phyloP scores from a whole-genome alignment of 805 yeast genomes.

The Lipomyces sp. region DNA sequence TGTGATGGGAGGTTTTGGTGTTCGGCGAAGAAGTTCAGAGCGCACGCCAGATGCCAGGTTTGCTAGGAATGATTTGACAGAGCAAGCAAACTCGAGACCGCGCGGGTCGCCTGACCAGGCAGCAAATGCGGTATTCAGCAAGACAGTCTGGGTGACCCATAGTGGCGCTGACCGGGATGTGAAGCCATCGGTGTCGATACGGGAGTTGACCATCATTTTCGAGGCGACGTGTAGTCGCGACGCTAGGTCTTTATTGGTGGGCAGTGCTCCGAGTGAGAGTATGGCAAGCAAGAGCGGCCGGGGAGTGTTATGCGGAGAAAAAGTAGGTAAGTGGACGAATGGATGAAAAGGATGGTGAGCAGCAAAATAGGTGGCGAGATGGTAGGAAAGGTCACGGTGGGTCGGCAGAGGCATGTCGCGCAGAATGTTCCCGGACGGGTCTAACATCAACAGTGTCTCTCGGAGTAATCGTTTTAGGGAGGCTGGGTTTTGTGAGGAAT shows the following conservation, averaged over 20 bases:
- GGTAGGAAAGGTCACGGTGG: slow-evolving; percentile 42
- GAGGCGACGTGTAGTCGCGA: slow-evolving; percentile 41
- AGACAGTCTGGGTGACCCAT: slow-evolving; percentile 43
- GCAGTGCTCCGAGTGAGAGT: slow-evolving; percentile 46
- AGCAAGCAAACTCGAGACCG: slow-evolving; percentile 42
- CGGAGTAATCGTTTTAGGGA: slow-evolving; percentile 29
- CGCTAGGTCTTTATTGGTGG: slow-evolving; percentile 41
- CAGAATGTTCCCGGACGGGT: slow-evolving; percentile 32
- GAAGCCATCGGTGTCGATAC: slow-evolving; percentile 42
- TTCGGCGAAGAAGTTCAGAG: slow-evolving; percentile 20
- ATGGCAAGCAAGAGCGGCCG: slow-evolving; percentile 45
- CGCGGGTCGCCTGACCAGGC: slow-evolving; percentile 45
- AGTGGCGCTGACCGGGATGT: slow-evolving; percentile 39
- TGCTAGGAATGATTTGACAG: slow-evolving; percentile 39
- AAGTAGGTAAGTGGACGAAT: slow-evolving; percentile 45
- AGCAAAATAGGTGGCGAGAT: slow-evolving; percentile 44
- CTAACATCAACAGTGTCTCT: slow-evolving; percentile 30
- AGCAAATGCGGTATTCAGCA: slow-evolving; percentile 42
- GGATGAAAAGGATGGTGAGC: slow-evolving; percentile 46
- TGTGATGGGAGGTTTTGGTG: slow-evolving; percentile 22
- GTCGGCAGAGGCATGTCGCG: slow-evolving; percentile 27
- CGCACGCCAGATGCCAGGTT: slow-evolving; percentile 36
- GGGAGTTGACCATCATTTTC: slow-evolving; percentile 40
- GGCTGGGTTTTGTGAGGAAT: slow-evolving; percentile 12
- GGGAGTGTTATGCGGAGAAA: slow-evolving; percentile 42